A percentile compares a stretch with the other conserved stretches of the same genome.
Evolutionary conservation across 495 filamentous ascomycete species (phyloP).

Genomic region (Sabuloglossum arenarium): DNA sequence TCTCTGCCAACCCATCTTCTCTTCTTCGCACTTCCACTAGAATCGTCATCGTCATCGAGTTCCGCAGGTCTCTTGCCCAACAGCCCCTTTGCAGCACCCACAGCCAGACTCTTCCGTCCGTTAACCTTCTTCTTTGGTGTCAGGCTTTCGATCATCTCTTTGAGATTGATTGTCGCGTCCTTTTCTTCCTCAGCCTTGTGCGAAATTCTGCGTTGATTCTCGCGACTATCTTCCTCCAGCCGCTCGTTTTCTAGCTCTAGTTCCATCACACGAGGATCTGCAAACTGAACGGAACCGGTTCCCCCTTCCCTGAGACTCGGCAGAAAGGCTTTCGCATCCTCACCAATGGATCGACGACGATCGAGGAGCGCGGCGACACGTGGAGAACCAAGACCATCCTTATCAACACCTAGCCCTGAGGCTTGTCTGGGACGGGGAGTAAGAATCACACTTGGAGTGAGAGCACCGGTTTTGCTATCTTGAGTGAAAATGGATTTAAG

Average conservation of each 20-base stretch:
- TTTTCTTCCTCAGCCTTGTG: slow-evolving; percentile 18
- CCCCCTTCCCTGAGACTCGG: slow-evolving; percentile 19
- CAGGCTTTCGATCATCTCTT: slow-evolving; percentile 56
- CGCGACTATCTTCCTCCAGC: slow-evolving; percentile 37
- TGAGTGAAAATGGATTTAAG: slow-evolving; percentile 33
- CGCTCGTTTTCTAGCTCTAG: slow-evolving; percentile 48
- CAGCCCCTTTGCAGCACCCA: slow-evolving; percentile 52
- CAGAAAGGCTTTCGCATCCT: slow-evolving; percentile 39
- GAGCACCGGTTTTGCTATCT: slow-evolving; percentile 31
- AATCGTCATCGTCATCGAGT: slow-evolving; percentile 49
- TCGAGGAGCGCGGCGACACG: slow-evolving; percentile 53
- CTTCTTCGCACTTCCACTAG: slow-evolving; percentile 38
- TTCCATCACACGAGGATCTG: slow-evolving; percentile 44
- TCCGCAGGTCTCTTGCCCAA: slow-evolving; percentile 57
- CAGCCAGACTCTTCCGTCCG: slow-evolving; percentile 54
- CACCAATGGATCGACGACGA: slow-evolving; percentile 47
- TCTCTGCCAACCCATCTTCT: slow-evolving; percentile 41
- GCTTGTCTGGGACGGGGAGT: slow-evolving; percentile 40
- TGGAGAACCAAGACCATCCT: slow-evolving; percentile 58
- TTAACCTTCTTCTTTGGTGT: slow-evolving; percentile 57
- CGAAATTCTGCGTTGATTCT: slow-evolving; percentile 33
- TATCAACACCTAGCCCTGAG: slow-evolving; percentile 56
- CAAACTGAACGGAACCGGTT: slow-evolving; percentile 33
- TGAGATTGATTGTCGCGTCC: slow-evolving; percentile 24
- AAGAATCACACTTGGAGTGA: slow-evolving; percentile 40